Evolutionary conservation across 2,329 filamentous ascomycete genomes (phyloP).

Genomic region (Paracamarosporium sp.): DNA sequence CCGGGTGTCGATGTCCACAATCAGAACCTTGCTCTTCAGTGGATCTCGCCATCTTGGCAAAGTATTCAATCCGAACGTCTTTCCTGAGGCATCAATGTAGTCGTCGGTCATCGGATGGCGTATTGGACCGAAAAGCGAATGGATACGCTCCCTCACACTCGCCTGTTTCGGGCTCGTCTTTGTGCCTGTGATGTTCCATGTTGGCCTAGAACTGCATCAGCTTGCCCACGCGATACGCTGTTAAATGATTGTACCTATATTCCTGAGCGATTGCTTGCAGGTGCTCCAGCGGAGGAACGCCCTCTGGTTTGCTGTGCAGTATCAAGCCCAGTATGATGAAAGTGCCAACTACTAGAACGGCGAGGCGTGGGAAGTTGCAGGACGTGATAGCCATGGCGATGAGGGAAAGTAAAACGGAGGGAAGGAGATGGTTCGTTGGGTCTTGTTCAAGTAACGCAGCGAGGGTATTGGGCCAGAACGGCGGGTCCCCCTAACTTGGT

Average conservation of each 20-base stretch:
- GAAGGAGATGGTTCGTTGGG: background rate
- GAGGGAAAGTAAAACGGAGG: background rate
- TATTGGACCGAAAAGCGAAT: slow-evolving; percentile 4
- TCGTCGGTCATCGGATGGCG: background rate
- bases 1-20: slow-evolving; percentile 42
- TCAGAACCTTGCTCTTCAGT: slow-evolving; percentile 32
- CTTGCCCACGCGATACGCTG: background rate
- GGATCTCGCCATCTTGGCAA: slow-evolving; percentile 27
- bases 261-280: slow-evolving; percentile 3
- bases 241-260: background rate
- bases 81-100: slow-evolving; percentile 7
- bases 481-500: background rate
- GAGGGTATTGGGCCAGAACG: background rate
- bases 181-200: background rate
- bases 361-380: background rate
- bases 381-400: background rate
- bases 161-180: background rate
- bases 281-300: slow-evolving; percentile 2
- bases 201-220: background rate
- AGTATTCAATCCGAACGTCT: background rate
- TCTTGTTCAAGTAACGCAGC: slow-evolving; percentile 1
- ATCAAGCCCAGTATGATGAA: background rate
- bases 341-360: background rate
- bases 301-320: slow-evolving; percentile 3
- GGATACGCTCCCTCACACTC: background rate